These are phyloP conservation scores for Trypanosoma vivax DNA, from an alignment of 208 protist species.

Conservation along the genomic window DNA sequence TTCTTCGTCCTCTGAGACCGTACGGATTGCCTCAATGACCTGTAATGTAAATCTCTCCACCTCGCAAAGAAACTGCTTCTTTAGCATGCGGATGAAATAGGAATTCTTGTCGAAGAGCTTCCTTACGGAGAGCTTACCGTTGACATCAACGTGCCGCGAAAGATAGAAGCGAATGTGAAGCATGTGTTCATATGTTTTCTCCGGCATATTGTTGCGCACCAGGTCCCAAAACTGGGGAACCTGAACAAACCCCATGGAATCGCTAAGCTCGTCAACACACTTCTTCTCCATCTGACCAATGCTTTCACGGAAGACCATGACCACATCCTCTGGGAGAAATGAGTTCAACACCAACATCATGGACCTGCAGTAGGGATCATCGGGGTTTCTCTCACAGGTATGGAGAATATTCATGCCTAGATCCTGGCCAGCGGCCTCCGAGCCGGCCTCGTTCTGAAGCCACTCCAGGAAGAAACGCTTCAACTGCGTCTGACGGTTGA, in stretches of 20 bases:
- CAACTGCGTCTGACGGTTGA: conserved; percentile 20
- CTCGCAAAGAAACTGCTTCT: conserved; percentile 56
- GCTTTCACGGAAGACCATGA: conserved; percentile 31
- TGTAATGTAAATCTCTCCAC: conserved; percentile 72
- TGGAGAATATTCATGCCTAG: conserved; percentile 66
- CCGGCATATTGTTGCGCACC: conserved; percentile 51
- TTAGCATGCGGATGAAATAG: conserved; percentile 63
- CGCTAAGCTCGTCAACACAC: background rate
- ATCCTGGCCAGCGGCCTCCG: conserved; percentile 26
- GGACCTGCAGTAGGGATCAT: conserved; percentile 62
- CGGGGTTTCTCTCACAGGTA: conserved; percentile 47
- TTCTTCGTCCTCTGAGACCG: conserved; percentile 25
- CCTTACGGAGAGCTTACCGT: conserved; percentile 21
- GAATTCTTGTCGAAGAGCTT: conserved; percentile 34
- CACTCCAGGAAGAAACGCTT: conserved; percentile 58
- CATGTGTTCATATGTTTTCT: conserved; percentile 64
- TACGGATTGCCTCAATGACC: conserved; percentile 60
- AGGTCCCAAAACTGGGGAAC: conserved; percentile 6
- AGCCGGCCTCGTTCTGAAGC: conserved; percentile 45
- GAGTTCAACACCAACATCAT: conserved; percentile 49
- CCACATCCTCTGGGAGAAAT: conserved; percentile 63
- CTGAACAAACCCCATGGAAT: background rate
- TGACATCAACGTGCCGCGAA: conserved; percentile 16
- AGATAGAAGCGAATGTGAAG: conserved; percentile 66
- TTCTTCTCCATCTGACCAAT: conserved; percentile 27